Evolutionary conservation across 2,329 filamentous ascomycete genomes (phyloP).

Genomic region (Aspergillus ruber): DNA sequence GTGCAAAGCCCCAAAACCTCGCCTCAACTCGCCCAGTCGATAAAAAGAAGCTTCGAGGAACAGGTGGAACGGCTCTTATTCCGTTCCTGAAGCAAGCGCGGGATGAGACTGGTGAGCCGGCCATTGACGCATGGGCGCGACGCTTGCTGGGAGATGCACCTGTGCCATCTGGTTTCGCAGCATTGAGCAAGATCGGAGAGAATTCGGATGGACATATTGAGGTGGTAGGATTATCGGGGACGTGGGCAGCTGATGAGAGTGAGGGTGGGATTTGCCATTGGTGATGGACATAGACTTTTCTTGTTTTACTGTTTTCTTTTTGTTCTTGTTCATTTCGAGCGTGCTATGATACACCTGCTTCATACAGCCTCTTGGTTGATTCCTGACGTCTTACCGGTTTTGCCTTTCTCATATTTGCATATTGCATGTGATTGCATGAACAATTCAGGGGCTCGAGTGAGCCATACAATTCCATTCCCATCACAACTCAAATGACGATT

Average conservation of each 20-base stretch:
- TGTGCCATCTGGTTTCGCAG: conserved; percentile 27
- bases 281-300: conserved; percentile 22
- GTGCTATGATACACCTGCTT: background rate
- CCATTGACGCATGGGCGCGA: conserved; percentile 62
- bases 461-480: too few species aligned
- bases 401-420: too few species aligned
- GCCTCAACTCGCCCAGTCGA: conserved; percentile 34
- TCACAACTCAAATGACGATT: background rate
- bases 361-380: background rate
- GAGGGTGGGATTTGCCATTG: conserved; percentile 57
- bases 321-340: background rate
- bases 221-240: conserved; percentile 68
- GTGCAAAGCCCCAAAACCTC: conserved; percentile 50
- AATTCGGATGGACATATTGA: conserved; percentile 50
- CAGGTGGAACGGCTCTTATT: conserved; percentile 87
- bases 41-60: conserved; percentile 67
- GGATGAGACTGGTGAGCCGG: conserved; percentile 90
- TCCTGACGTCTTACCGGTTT: too few species aligned
- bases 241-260: conserved; percentile 82
- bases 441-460: too few species aligned
- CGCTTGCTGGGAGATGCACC: conserved; percentile 52
- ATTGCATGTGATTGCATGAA: too few species aligned
- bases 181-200: conserved; percentile 49
- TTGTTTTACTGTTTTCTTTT: background rate
- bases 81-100: conserved; percentile 94